These are phyloP conservation scores for Guillardia theta DNA, from an alignment of 78 protist species.

Conservation along the genomic window DNA sequence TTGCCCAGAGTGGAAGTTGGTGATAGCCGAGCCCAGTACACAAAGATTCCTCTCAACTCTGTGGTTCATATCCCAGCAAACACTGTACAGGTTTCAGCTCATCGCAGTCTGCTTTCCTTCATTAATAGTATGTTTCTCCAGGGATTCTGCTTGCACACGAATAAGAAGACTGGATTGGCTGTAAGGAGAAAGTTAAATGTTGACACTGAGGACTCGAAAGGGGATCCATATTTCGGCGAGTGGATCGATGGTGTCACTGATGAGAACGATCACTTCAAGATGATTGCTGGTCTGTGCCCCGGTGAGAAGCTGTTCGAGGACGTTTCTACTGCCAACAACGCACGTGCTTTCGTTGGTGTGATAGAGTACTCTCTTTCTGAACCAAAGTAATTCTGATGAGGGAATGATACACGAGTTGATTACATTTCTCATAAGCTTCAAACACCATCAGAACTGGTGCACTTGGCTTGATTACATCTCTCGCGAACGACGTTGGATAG, in stretches of 20 bases:
- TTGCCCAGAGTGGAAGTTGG: background rate
- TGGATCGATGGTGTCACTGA: slow-evolving; percentile 10
- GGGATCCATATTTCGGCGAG: background rate
- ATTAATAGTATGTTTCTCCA: background rate
- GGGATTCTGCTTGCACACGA: background rate
- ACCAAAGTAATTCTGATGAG: too few species aligned
- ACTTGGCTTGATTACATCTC: too few species aligned
- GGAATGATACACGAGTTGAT: too few species aligned
- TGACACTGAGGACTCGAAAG: background rate
- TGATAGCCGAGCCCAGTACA: background rate
- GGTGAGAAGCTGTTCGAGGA: background rate
- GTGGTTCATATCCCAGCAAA: background rate
- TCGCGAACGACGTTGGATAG: too few species aligned
- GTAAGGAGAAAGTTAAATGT: background rate
- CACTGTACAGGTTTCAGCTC: background rate
- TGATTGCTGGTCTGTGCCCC: background rate
- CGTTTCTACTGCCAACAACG: background rate
- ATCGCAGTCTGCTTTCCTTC: background rate
- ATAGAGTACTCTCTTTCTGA: background rate
- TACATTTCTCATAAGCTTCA: too few species aligned
- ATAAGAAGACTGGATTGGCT: background rate
- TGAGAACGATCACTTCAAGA: background rate
- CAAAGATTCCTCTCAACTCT: background rate
- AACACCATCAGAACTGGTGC: too few species aligned
- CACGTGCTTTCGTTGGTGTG: background rate